These are phyloP conservation scores for Beauveria sp. DNA, from an alignment of 2,329 filamentous ascomycete species.

Conservation along the genomic window DNA sequence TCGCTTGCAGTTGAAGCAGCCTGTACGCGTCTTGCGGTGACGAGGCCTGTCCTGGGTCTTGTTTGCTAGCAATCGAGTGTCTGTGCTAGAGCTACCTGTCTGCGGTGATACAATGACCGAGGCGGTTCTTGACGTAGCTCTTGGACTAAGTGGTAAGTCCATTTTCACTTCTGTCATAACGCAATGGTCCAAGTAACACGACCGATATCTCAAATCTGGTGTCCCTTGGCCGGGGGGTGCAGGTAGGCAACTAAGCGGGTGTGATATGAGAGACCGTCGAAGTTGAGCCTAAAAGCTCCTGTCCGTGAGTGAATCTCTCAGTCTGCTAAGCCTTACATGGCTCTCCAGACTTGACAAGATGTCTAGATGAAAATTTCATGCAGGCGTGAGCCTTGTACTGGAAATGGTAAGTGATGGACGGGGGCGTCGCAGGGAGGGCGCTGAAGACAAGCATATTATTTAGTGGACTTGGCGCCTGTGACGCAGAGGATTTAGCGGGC, in stretches of 20 bases:
- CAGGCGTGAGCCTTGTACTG: not conserved
- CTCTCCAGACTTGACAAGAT: not conserved
- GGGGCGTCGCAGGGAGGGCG: not conserved
- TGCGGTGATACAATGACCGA: not conserved
- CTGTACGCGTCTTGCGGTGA: slow-evolving; percentile 6
- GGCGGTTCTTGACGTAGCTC: no score
- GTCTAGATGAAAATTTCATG: not conserved
- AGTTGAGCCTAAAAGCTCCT: not conserved
- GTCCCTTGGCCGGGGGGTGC: not conserved
- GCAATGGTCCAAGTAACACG: not conserved
- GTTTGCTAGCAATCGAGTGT: not conserved
- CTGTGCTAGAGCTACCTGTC: not conserved
- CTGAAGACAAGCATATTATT: not conserved
- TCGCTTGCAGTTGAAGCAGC: slow-evolving; percentile 3
- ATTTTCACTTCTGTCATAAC: not conserved
- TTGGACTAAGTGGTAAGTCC: not conserved
- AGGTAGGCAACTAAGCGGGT: not conserved
- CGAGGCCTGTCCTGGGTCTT: not conserved
- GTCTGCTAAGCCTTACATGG: not conserved
- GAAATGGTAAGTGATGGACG: not conserved
- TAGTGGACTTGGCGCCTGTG: not conserved
- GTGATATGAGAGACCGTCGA: not conserved
- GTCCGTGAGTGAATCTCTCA: not conserved
- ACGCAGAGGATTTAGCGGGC: not conserved
- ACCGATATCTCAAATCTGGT: not conserved